These are phyloP conservation scores for Fonsecaea erecta DNA, from an alignment of 2,329 filamentous ascomycete genomes.

Conservation along the genomic window DNA sequence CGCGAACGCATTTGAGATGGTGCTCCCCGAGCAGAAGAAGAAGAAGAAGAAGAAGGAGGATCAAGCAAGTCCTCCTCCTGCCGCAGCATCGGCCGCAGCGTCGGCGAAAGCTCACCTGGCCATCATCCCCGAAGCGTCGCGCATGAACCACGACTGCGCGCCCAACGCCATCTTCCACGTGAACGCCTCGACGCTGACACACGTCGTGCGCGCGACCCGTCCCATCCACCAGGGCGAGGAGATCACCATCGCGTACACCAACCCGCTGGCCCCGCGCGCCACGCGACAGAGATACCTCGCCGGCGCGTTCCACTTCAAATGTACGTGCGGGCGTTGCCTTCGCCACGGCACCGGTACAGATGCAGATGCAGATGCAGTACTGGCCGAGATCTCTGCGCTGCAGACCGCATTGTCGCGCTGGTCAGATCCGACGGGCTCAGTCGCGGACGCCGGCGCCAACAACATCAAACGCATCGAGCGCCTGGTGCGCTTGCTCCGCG, in stretches of 20 bases:
- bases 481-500: conserved; percentile 18
- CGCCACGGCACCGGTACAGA: not conserved
- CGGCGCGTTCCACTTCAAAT: conserved; percentile 26
- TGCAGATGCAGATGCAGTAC: conserved; percentile 10
- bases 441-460: too few relatives aligned
- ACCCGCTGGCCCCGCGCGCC: conserved; percentile 16
- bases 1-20: conserved; percentile 29
- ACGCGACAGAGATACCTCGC: conserved; percentile 22
- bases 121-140: conserved; percentile 28
- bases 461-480: conserved; percentile 24
- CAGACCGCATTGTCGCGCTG: conserved; percentile 22
- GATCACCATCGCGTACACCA: conserved; percentile 83
- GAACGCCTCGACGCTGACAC: conserved; percentile 14
- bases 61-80: too few relatives aligned
- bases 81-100: too few relatives aligned
- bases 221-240: conserved; percentile 86
- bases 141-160: conserved; percentile 32
- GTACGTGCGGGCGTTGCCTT: conserved; percentile 26
- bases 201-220: conserved; percentile 48
- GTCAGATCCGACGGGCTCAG: conserved; percentile 8
- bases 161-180: conserved; percentile 27
- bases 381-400: conserved; percentile 21
- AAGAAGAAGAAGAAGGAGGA: too few relatives aligned
- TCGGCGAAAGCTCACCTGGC: conserved; percentile 20
- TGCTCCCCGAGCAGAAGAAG: not conserved